These are phyloP conservation scores for Drechslerella dactyloides DNA, from an alignment of 2,329 filamentous ascomycete genomes.

Conservation along the genomic window DNA sequence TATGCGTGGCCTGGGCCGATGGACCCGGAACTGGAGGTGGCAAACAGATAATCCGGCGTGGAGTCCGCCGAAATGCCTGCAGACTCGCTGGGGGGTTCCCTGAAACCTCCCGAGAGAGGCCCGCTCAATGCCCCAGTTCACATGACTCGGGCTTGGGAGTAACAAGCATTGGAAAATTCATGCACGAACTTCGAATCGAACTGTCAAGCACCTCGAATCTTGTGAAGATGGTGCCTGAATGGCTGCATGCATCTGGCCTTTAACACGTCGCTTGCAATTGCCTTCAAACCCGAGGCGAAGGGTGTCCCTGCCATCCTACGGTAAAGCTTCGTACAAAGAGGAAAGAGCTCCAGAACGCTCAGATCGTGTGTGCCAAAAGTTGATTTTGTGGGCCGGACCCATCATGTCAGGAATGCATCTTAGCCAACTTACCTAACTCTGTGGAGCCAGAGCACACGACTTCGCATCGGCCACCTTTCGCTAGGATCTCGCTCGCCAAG, in stretches of 20 bases:
- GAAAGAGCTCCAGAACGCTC: slow-evolving; percentile 45
- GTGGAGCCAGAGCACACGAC: slow-evolving; percentile 20
- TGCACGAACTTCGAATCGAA: background rate
- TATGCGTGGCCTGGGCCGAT: background rate
- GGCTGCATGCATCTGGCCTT: background rate
- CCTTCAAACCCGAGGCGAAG: slow-evolving; percentile 33
- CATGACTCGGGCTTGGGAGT: background rate
- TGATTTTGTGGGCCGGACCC: slow-evolving; percentile 26
- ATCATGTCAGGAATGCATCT: slow-evolving; percentile 28
- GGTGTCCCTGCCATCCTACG: slow-evolving; percentile 42
- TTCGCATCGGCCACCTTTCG: slow-evolving; percentile 12
- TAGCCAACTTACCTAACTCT: slow-evolving; percentile 29
- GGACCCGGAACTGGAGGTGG: slow-evolving; percentile 18
- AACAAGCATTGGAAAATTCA: background rate
- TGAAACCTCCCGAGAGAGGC: slow-evolving; percentile 16
- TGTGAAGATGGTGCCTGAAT: background rate
- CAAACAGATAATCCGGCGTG: slow-evolving; percentile 47
- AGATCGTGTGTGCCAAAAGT: slow-evolving; percentile 25
- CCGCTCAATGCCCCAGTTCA: background rate
- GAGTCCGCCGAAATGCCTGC: slow-evolving; percentile 2
- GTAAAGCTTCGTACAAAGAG: slow-evolving; percentile 46
- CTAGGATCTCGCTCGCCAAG: slow-evolving; percentile 32
- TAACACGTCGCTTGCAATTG: slow-evolving; percentile 29
- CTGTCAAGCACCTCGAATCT: background rate
- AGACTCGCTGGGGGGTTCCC: slow-evolving; percentile 19